A percentile compares a stretch with the other conserved stretches of the same genome.
phyloP scores from a whole-genome alignment of 2,329 filamentous ascomycete genomes.

The Phaeosphaeriaceae sp. region DNA sequence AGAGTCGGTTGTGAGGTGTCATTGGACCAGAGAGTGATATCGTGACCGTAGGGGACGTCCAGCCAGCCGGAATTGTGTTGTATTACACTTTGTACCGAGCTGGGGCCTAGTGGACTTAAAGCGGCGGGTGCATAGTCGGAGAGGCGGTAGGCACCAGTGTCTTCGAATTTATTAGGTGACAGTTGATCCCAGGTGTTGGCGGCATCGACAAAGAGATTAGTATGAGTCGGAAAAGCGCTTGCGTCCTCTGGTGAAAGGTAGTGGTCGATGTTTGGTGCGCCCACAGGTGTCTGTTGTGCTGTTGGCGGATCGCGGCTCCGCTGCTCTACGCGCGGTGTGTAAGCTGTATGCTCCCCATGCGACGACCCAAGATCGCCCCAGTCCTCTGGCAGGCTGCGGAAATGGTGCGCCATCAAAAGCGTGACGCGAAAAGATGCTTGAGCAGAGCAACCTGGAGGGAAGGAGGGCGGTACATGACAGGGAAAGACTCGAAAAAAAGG shows the following conservation, averaged over 20 bases:
- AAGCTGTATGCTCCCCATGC: background rate
- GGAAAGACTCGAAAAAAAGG: background rate
- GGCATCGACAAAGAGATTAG: background rate
- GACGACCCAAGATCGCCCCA: background rate
- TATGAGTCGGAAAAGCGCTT: background rate
- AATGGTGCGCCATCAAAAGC: constrained; percentile 1
- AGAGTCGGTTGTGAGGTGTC: background rate
- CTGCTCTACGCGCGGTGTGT: background rate
- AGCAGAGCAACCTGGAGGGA: background rate
- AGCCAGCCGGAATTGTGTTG: constrained; percentile 1
- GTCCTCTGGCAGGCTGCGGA: background rate
- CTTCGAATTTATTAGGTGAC: background rate
- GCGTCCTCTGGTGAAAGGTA: background rate
- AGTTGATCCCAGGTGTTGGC: background rate
- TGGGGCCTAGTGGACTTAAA: background rate
- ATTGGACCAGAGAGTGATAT: background rate
- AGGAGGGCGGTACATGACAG: background rate
- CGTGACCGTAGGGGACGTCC: background rate
- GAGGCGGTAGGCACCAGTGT: background rate
- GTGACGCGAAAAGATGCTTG: background rate
- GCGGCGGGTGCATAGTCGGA: background rate
- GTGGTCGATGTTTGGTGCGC: background rate
- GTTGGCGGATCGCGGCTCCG: background rate
- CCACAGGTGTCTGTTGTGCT: background rate
- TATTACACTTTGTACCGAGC: background rate